phyloP scores from a whole-genome alignment of 2,329 filamentous ascomycete species.

The Lecanicillium sp. region DNA sequence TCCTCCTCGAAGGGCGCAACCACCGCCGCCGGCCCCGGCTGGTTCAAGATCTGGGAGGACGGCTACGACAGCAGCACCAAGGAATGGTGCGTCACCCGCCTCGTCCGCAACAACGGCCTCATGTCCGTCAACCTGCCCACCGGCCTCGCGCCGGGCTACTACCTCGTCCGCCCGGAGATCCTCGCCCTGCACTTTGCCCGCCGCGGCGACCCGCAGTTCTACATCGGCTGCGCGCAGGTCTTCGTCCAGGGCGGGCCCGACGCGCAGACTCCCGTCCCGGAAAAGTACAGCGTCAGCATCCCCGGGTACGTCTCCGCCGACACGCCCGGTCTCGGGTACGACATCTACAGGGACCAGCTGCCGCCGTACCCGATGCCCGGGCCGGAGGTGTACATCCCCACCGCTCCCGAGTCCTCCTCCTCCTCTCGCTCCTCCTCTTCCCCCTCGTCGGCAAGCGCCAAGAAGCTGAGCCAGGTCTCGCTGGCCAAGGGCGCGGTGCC shows the following conservation, averaged over 20 bases:
- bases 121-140: constrained; percentile 57
- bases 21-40: constrained; percentile 57
- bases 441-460: background rate
- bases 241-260: constrained; percentile 47
- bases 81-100: constrained; percentile 65
- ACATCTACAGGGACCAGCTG: constrained; percentile 51
- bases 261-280: constrained; percentile 42
- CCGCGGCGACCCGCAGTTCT: constrained; percentile 62
- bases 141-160: constrained; percentile 58
- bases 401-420: background rate
- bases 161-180: constrained; percentile 66
- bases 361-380: constrained; percentile 50
- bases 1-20: too few species aligned
- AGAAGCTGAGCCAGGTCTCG: constrained; percentile 15
- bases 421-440: too few species aligned
- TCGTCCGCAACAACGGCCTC: constrained; percentile 59
- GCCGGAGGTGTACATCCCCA: constrained; percentile 42
- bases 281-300: constrained; percentile 51
- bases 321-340: constrained; percentile 53
- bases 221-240: constrained; percentile 65
- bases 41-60: constrained; percentile 74
- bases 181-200: constrained; percentile 61
- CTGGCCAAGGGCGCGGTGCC: constrained; percentile 46
- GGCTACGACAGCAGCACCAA: constrained; percentile 51
- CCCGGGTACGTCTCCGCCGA: constrained; percentile 56